Conservation (phyloP, 768 basidiomycete genomes). For the Hygrocybe punicea region DNA sequence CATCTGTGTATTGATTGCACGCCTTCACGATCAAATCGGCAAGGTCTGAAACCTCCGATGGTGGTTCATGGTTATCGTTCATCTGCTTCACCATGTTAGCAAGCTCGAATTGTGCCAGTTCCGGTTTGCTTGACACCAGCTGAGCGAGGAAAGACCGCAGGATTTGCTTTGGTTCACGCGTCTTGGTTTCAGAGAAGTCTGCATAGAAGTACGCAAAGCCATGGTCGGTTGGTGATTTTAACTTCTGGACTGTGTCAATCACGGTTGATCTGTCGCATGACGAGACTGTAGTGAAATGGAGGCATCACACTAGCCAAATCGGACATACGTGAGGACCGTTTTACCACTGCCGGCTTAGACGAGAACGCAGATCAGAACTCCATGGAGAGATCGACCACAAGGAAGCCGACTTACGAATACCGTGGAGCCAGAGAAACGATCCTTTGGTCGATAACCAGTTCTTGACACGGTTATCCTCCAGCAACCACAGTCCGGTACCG, state of each 20-base stretch:
- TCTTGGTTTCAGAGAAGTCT: background rate
- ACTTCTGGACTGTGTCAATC: background rate
- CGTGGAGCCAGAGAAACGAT: background rate
- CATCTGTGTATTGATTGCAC: background rate
- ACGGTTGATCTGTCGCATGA: background rate
- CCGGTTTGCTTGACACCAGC: background rate
- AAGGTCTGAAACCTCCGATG: background rate
- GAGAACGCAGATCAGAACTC: background rate
- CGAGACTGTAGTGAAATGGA: background rate
- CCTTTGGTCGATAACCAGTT: background rate
- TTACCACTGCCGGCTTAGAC: background rate
- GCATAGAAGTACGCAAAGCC: background rate
- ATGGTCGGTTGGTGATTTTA: background rate
- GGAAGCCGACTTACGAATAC: background rate
- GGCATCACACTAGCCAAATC: background rate
- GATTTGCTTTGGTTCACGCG: background rate
- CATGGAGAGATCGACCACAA: background rate
- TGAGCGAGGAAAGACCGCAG: background rate
- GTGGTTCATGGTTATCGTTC: background rate
- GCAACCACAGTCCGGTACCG: background rate
- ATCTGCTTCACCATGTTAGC: background rate
- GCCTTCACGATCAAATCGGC: background rate
- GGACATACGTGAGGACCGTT: background rate
- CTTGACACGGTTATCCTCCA: background rate
- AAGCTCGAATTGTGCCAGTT: background rate